phyloP scores from a whole-genome alignment of 139 green algal genomes.

The Eudorina sp. region DNA sequence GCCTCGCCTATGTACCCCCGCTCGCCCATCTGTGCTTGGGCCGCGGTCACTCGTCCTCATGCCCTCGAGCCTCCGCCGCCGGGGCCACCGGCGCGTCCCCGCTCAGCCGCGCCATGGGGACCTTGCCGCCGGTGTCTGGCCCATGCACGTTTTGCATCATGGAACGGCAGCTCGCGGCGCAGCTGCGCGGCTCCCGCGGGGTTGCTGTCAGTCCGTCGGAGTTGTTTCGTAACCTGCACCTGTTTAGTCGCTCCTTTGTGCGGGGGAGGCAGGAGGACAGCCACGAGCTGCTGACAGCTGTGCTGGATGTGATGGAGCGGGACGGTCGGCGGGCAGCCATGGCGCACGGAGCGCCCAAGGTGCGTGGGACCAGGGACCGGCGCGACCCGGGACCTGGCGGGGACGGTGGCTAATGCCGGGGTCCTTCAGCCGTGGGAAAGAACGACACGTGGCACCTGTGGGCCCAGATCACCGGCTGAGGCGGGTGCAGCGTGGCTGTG shows the following conservation, averaged over 20 bases:
- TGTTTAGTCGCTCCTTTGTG: slow-evolving; percentile 70
- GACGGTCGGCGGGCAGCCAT: slow-evolving; percentile 46
- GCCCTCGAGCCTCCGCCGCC: neutral
- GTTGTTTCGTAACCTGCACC: slow-evolving; percentile 46
- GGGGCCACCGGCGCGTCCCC: neutral
- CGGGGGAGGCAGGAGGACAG: slow-evolving; percentile 84
- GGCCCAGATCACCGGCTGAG: no score
- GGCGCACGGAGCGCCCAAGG: slow-evolving; percentile 49
- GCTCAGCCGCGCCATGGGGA: neutral
- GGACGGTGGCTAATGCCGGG: no score
- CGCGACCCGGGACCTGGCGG: no score
- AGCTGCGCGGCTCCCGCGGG: slow-evolving; percentile 14
- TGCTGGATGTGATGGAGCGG: slow-evolving; percentile 81
- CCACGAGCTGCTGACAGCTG: slow-evolving; percentile 87
- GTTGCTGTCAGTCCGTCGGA: slow-evolving; percentile 6
- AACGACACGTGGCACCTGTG: no score
- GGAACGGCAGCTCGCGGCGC: slow-evolving; percentile 30
- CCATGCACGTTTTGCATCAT: slow-evolving; percentile 74
- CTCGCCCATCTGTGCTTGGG: slow-evolving; percentile 64
- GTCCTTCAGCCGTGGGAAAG: no score
- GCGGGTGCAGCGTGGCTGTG: no score
- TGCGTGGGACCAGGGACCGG: no score
- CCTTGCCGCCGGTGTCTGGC: neutral
- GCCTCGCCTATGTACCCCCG: slow-evolving; percentile 89
- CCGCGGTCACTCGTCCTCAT: slow-evolving; percentile 20